Evolutionary conservation across 352 stramenopile species (phyloP).

Genomic region (Thraustochytrium striatum): DNA sequence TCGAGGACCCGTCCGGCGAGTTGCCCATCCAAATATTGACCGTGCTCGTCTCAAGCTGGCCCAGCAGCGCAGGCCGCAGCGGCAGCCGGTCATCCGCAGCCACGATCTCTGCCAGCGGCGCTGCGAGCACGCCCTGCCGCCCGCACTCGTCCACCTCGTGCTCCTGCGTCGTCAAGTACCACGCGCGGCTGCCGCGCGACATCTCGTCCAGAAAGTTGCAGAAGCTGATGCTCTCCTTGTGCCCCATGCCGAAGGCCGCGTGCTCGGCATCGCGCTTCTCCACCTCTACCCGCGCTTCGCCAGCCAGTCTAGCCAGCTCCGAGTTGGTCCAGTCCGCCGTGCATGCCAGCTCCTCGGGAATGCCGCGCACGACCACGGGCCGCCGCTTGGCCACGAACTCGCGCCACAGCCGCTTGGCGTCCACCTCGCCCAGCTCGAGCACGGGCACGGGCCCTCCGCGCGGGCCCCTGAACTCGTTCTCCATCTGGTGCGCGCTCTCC

Average conservation of each 20-base stretch:
- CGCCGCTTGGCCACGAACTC: conserved; percentile 66
- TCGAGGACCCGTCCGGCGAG: conserved; percentile 70
- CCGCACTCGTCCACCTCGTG: conserved; percentile 69
- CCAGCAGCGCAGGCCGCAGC: conserved; percentile 70
- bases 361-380: conserved; percentile 67
- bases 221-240: conserved; percentile 73
- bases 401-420: conserved; percentile 65
- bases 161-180: conserved; percentile 84
- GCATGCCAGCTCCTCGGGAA: conserved; percentile 64
- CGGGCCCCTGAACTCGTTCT: no score
- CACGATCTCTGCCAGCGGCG: conserved; percentile 68
- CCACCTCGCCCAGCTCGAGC: not conserved
- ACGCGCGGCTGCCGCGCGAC: conserved; percentile 61
- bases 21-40: conserved; percentile 96
- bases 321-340: conserved; percentile 67
- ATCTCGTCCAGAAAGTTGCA: conserved; percentile 66
- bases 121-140: conserved; percentile 72
- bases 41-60: conserved; percentile 82
- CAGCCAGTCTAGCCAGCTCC: conserved; percentile 61
- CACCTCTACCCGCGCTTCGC: conserved; percentile 64
- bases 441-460: no score
- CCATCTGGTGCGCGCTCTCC: no score
- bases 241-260: conserved; percentile 70
- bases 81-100: conserved; percentile 59
- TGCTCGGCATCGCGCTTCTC: conserved; percentile 62